Evolutionary conservation across 2,329 filamentous ascomycete species (phyloP).

Genomic region (Colletotrichum higginsianum): DNA sequence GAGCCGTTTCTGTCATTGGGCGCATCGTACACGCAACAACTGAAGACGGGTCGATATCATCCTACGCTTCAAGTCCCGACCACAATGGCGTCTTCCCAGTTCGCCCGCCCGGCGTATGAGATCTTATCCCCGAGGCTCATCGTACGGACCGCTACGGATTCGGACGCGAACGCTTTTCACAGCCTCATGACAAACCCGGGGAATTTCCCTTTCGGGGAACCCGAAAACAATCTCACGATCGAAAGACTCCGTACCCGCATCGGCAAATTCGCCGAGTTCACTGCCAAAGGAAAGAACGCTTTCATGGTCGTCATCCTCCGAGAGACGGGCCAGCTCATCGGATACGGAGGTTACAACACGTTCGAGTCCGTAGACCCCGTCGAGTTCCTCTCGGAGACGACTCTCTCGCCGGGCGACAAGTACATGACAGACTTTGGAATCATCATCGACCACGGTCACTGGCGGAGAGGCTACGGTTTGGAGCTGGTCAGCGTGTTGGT

Average conservation of each 20-base stretch:
- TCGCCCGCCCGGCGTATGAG: not conserved
- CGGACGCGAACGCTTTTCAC: not conserved
- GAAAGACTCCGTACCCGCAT: not conserved
- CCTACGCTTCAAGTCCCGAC: no score
- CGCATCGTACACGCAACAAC: not conserved
- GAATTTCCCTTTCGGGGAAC: not conserved
- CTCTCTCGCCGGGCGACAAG: not conserved
- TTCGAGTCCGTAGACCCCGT: not conserved
- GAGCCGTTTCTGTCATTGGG: not conserved
- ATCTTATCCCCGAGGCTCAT: not conserved
- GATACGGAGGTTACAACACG: conserved; percentile 8
- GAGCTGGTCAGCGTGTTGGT: not conserved
- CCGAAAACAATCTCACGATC: not conserved
- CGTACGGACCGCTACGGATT: not conserved
- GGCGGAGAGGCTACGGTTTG: conserved; percentile 7
- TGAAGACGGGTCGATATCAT: not conserved
- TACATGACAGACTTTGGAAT: conserved; percentile 4
- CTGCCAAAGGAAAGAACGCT: not conserved
- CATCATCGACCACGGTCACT: not conserved
- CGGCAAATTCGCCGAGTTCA: not conserved
- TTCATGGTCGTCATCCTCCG: not conserved
- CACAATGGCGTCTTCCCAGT: not conserved
- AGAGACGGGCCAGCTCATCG: not conserved
- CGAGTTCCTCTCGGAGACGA: not conserved
- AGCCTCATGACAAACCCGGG: not conserved